Conservation (phyloP, 2,329 filamentous ascomycete species). For the Pseudofabraea citricarpa region DNA sequence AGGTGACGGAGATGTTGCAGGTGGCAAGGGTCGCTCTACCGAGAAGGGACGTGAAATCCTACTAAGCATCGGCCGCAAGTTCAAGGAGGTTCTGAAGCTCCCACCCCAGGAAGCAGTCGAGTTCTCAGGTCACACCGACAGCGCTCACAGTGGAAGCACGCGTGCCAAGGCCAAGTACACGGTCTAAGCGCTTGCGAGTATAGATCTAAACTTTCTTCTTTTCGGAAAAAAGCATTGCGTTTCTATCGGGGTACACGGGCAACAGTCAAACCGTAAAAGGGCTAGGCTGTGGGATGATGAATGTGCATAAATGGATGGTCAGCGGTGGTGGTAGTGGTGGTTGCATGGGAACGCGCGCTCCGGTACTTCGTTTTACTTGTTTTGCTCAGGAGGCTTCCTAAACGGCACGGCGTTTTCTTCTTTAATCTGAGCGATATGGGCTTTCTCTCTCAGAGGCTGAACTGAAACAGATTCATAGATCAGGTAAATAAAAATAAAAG, state of each 20-base stretch:
- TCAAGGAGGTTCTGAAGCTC: slow-evolving; percentile 89
- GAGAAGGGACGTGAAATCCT: slow-evolving; percentile 86
- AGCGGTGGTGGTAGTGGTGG: too few species aligned
- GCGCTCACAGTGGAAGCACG: slow-evolving; percentile 86
- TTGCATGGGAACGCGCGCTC: slow-evolving; percentile 1
- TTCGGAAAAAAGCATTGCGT: too few species aligned
- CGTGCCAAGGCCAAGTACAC: slow-evolving; percentile 92
- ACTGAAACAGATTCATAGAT: slow-evolving; percentile 14
- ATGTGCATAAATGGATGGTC: too few species aligned
- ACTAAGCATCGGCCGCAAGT: slow-evolving; percentile 76
- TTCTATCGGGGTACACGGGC: too few species aligned
- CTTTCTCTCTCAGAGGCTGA: slow-evolving; percentile 1
- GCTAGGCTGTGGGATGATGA: too few species aligned
- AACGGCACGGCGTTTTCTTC: slow-evolving; percentile 9
- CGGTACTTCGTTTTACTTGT: slow-evolving; percentile 6
- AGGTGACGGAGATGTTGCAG: slow-evolving; percentile 66
- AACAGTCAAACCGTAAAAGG: too few species aligned
- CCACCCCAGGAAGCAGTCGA: slow-evolving; percentile 75
- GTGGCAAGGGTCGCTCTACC: slow-evolving; percentile 69
- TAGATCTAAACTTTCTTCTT: too few species aligned
- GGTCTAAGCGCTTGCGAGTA: slow-evolving; percentile 68
- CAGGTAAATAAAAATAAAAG: slow-evolving; percentile 5
- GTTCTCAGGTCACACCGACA: slow-evolving; percentile 95
- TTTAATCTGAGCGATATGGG: slow-evolving; percentile 10
- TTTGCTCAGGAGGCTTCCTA: slow-evolving; percentile 8